Conservation (phyloP, 106 monocot species). For the Allium sativum region DNA sequence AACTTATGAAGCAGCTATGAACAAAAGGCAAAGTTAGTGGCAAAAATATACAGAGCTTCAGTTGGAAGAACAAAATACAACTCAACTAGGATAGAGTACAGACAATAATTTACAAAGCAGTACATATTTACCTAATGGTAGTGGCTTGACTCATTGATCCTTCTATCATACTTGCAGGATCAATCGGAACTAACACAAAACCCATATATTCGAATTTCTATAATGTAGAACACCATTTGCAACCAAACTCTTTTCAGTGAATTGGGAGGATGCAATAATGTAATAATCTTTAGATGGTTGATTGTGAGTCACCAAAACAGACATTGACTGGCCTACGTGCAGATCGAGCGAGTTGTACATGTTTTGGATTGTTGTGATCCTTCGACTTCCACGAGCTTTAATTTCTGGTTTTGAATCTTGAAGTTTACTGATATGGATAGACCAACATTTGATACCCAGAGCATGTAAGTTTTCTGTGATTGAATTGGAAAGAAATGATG, state of each 20-base stretch:
- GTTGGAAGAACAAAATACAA: too few species aligned
- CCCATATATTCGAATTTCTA: constrained; percentile 38
- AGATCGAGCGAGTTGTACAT: constrained; percentile 72
- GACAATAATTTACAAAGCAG: neutral
- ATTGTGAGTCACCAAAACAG: constrained; percentile 62
- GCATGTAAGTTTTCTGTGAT: constrained; percentile 73
- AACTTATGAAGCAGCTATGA: too few species aligned
- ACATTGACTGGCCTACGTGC: constrained; percentile 69
- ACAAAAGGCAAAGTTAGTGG: too few species aligned
- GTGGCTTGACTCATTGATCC: constrained; percentile 76
- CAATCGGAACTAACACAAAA: constrained; percentile 47
- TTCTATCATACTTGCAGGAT: constrained; percentile 14
- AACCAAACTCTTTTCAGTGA: constrained; percentile 20
- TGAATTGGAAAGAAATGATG: too few species aligned
- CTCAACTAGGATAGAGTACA: too few species aligned
- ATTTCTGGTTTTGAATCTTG: constrained; percentile 65
- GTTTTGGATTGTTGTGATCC: constrained; percentile 74
- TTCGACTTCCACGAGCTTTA: constrained; percentile 76
- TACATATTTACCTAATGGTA: constrained; percentile 40
- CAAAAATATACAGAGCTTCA: neutral
- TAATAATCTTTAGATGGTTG: constrained; percentile 63
- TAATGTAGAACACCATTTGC: constrained; percentile 61
- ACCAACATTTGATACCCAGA: constrained; percentile 81
- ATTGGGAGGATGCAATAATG: constrained; percentile 67
- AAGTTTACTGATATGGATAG: constrained; percentile 69